Evolutionary conservation across 1,139 yeast species (phyloP), one percentile per base, ranked within the genome.

Genomic region (Petasospora rhodanensis): DNA sequence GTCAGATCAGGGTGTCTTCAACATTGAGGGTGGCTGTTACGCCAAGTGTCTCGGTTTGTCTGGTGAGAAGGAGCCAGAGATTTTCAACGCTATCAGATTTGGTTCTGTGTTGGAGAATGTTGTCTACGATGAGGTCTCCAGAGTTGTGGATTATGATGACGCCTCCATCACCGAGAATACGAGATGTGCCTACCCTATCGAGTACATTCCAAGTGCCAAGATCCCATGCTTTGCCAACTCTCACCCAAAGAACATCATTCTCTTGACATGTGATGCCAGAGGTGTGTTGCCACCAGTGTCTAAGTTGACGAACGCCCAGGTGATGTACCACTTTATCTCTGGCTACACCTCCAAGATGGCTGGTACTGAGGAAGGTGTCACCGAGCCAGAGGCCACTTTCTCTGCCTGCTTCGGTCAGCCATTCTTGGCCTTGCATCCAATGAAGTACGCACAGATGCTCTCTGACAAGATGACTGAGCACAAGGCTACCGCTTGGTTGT

Each of bases 301-400:
- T 46, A 86, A 81, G 67, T 77, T 91, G 63, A 75, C 94, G 40
- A 86, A 86, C 58, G 86, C 91, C 51, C 97, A 91, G 68, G 97
- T 91, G 49, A 91, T 91, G 97, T 91, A 91, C 75, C 97, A 91
- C 69, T 91, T 91, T 68, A 91, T 91, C 54, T 83, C 95, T 45
- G 98, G 98, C 59, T 91, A 91, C 76, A 91, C 98, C 45, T 89
- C 97, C 41, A 91, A 91, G 78, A 91, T 91, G 95, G 96, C 98
- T 46, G 98, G 98, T 64, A 91, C 98, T 39, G 98, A 91, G 68
- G 95, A 86, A 63, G 98, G 98, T 66, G 86, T 91, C 50, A 89
- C 97, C 47, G 97, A 91, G 69, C 97, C 98, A 42, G 89, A 85
- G 64, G 95, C 97, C 39, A 86, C 96, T 18, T 91, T 91, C 76